Evolutionary conservation across 306 rosid genomes (phyloP), one percentile per base, ranked within the genome.

Genomic region (Arachis stenosperma): DNA sequence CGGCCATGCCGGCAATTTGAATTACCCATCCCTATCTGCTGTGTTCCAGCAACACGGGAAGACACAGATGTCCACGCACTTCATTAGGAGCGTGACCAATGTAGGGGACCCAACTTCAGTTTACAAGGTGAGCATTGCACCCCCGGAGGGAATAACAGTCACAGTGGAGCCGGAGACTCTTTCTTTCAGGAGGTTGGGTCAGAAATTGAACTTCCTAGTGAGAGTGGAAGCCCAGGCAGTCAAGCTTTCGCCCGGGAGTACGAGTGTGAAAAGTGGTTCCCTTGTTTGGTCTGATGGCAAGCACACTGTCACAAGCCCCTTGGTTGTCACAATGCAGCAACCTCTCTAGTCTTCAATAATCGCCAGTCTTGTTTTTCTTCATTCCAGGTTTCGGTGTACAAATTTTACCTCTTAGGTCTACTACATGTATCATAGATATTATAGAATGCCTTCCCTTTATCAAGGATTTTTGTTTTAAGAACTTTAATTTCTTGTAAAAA

Each of bases 281-380:
- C 40, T 90, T 27, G 66, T 82, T 71, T 90, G 93, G 96, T 83
- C 86, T 1, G 96, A 90, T 78, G 91, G 84, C 70, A 88, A 86
- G 74, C 93, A 84, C 76, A 79, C 54, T 29, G 93, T 88, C 68
- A 86, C 91, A 0, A 86, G 85, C 58, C 91, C 96, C 43, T 39
- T 88, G 75, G 78, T 90, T 59, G 89, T 88, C 66, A 86, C 94
- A 12, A 81, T 88, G 92, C 97, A 88, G 75, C 90, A 88, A 54
- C 94, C 92, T 72, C 85, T 88, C 61, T 78, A 73, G 70, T 78
- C 37, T n/a, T 2, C 2, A 2, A 52, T 5, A 43, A 69, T 63
- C 4, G 37, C 37, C 4, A 33, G 4, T 33, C 37, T 33, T 33
- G 37, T 33, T 33, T 33, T 33, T 33, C 37, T 53, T 22, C 58